Percentiles rank a stretch among this genome's conserved stretches.
phyloP scores from a whole-genome alignment of 2,329 filamentous ascomycete species.

The Diaporthe australafricana region DNA sequence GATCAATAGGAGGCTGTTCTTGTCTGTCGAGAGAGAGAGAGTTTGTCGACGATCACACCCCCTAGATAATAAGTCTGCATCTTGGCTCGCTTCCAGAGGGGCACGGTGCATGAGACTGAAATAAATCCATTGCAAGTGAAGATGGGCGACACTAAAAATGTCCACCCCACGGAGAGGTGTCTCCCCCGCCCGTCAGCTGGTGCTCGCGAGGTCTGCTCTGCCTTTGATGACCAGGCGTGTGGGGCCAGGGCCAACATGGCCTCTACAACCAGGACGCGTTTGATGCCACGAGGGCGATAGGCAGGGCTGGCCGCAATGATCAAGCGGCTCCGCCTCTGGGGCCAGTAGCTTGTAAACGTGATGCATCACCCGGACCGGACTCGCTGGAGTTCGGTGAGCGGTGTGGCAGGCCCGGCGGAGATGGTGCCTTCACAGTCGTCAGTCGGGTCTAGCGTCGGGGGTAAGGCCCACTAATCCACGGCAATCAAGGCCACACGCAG shows the following conservation, averaged over 20 bases:
- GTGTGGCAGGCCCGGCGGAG: constrained; percentile 15
- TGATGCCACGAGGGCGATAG: not conserved
- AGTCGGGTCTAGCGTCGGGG: constrained; percentile 15
- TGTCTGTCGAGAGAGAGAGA: not conserved
- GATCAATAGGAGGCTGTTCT: constrained; percentile 3
- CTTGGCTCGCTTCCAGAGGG: not conserved
- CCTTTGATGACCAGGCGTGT: not conserved
- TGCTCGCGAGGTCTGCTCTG: not conserved
- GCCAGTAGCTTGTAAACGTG: constrained; percentile 3
- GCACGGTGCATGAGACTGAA: not conserved
- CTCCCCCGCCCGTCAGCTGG: not conserved
- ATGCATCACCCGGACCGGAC: constrained; percentile 3
- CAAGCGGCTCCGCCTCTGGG: not conserved
- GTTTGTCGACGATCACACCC: not conserved
- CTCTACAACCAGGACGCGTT: not conserved
- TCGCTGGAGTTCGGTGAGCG: constrained; percentile 16
- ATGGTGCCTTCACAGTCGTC: not conserved
- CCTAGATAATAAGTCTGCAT: not conserved
- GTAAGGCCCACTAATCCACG: constrained; percentile 4
- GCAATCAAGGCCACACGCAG: not conserved
- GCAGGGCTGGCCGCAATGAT: not conserved
- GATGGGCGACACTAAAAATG: not conserved
- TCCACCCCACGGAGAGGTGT: not conserved
- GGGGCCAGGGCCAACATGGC: not conserved
- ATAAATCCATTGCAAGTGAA: not conserved